A percentile compares a stretch with the other conserved stretches of the same genome.
Evolutionary conservation across 768 basidiomycete species (phyloP).

Genomic region (Russula brevipes): DNA sequence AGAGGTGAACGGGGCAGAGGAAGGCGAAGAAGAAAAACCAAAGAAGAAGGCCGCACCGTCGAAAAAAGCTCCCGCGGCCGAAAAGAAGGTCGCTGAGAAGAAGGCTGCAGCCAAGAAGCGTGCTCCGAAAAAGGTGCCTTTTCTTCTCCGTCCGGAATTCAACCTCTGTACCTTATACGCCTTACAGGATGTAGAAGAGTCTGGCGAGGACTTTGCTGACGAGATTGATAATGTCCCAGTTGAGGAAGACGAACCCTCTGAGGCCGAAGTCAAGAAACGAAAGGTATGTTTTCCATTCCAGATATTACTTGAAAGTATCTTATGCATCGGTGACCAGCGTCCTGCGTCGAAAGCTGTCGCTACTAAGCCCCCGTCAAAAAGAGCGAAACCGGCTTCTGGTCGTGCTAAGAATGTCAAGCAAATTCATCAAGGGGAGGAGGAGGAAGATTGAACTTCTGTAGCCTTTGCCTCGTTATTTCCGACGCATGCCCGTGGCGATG

Average conservation of each 20-base stretch:
- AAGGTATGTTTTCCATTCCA: constrained; percentile 43
- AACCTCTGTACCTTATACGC: neutral
- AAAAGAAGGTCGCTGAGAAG: constrained; percentile 44
- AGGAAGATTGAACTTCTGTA: constrained; percentile 14
- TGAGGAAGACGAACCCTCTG: constrained; percentile 45
- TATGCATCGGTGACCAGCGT: constrained; percentile 1
- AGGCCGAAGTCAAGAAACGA: constrained; percentile 54
- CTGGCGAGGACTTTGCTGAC: constrained; percentile 45
- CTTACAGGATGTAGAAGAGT: constrained; percentile 35
- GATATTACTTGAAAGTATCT: neutral
- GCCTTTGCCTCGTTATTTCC: neutral
- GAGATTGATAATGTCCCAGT: constrained; percentile 41
- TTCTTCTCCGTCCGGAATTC: neutral
- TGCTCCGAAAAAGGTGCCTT: constrained; percentile 34
- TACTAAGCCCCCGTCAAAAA: constrained; percentile 18
- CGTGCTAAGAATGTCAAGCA: constrained; percentile 18
- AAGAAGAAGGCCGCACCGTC: constrained; percentile 24
- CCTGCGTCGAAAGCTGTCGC: constrained; percentile 1
- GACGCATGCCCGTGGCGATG: neutral
- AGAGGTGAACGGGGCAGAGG: constrained; percentile 37
- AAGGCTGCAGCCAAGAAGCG: constrained; percentile 46
- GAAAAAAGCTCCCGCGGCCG: constrained; percentile 35
- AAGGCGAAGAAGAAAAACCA: constrained; percentile 37
- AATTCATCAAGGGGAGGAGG: constrained; percentile 3
- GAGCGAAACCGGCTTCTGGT: constrained; percentile 16